Evolutionary conservation across 768 basidiomycete genomes (phyloP), one percentile per base, ranked within the genome.

Genomic region (Leccinum uliginosum): DNA sequence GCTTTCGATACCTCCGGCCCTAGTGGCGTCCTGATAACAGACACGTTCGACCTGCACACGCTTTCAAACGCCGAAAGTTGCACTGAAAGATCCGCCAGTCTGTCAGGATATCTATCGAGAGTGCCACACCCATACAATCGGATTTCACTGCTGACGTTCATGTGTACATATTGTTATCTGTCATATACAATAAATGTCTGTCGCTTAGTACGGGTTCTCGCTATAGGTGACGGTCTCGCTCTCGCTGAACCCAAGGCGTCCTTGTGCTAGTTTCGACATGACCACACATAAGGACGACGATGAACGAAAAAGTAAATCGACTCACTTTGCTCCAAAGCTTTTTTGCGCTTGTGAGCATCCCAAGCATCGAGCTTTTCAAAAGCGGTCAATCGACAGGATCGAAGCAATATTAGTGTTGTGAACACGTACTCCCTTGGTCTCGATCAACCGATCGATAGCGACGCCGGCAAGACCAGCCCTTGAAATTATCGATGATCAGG

Each of bases 351-450:
- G 61, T 35, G 12, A 0, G 0, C 4, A 9, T 62, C 61, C 15
- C 9, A 63, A 14, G 51, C 51, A 8, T 63, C 47, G 1, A 17
- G 5, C 57, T 63, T 46, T 35, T 8, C 7, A 27, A 53, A 38
- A 45, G 40, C 3, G 1, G 26, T 50, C n/a, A n/a, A 15, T 15
- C 0, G 2, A 26, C 21, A 32, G 1, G 4, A 29, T 48, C 24
- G 7, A 24, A 30, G 23, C n/a, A 2, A 35, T 11, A 38, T 21
- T 6, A 44, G n/a, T 8, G 4, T 27, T 4, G 23, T 19, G 1
- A 47, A 23, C 14, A 58, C 63, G 26, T 56, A 64, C 63, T 10
- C 65, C 65, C 32, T 67, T 67, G 7, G 65, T 67, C 47, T 67
- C 65, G 4, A 21, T 4, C 24, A 66, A 40, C 2, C 21, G 59